A percentile compares a stretch with the other conserved stretches of the same genome.
Conservation (phyloP, 2,329 filamentous ascomycete genomes). For the Colletotrichum sp. region DNA sequence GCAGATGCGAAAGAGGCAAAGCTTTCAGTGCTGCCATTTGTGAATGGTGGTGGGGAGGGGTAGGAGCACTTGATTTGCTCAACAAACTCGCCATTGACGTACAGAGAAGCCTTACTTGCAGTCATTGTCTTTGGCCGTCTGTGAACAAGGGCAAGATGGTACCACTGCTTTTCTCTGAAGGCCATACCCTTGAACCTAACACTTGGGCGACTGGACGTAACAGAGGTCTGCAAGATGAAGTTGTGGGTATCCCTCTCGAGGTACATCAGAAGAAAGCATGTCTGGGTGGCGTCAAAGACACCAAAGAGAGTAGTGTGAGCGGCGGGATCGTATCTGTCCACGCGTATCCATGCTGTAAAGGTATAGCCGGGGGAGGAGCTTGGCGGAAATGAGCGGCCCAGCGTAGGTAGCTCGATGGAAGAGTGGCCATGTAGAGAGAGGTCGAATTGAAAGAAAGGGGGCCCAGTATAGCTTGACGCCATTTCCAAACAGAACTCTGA, state of each 20-base stretch:
- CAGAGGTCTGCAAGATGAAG: conserved; percentile 95
- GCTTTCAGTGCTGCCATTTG: conserved; percentile 67
- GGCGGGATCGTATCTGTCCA: conserved; percentile 84
- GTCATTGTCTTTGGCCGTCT: conserved; percentile 76
- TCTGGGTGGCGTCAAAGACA: conserved; percentile 88
- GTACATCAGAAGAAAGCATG: conserved; percentile 93
- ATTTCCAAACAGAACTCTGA: conserved; percentile 76
- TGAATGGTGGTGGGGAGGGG: conserved; percentile 74
- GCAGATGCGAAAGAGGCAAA: conserved; percentile 72
- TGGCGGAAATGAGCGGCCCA: conserved; percentile 86
- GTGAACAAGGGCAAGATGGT: conserved; percentile 91
- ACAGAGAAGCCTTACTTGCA: conserved; percentile 83
- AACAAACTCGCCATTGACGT: conserved; percentile 90
- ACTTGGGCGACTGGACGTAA: conserved; percentile 84
- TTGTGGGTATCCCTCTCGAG: conserved; percentile 92
- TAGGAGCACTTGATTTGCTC: conserved; percentile 93
- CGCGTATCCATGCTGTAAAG: conserved; percentile 84
- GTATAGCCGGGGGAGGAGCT: conserved; percentile 84
- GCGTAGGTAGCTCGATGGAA: conserved; percentile 86
- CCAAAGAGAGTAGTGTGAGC: conserved; percentile 96
- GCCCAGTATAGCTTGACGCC: conserved; percentile 75
- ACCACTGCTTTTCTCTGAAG: conserved; percentile 84
- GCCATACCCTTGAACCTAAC: conserved; percentile 87
- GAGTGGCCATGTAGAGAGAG: conserved; percentile 86
- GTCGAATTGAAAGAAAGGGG: conserved; percentile 93